These are phyloP conservation scores for Lophiotrema nucula DNA, from an alignment of 495 filamentous ascomycete species.

Conservation along the genomic window DNA sequence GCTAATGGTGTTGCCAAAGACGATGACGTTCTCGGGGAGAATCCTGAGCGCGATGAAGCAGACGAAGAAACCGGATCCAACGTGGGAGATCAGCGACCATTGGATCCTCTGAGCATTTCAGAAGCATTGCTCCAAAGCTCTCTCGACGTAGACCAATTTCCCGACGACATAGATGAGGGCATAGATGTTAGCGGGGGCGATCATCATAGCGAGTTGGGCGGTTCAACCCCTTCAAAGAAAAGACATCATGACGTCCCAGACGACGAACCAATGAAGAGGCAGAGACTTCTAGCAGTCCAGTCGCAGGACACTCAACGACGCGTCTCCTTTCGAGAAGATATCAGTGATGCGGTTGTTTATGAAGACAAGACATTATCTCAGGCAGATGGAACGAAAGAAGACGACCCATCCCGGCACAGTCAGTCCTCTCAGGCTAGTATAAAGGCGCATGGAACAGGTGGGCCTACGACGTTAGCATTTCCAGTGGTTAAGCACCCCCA, in stretches of 20 bases:
- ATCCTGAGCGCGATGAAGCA: constrained; percentile 4
- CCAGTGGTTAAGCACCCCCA: constrained; percentile 78
- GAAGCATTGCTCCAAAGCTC: constrained; percentile 9
- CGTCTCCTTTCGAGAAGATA: constrained; percentile 24
- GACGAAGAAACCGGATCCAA: background rate
- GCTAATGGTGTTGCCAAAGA: constrained; percentile 10
- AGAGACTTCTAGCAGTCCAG: background rate
- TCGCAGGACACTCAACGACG: background rate
- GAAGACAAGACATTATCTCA: too few relatives aligned
- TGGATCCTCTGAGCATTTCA: constrained; percentile 26
- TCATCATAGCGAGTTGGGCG: background rate
- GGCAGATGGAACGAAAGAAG: too few relatives aligned
- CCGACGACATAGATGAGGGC: background rate
- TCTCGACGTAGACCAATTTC: background rate
- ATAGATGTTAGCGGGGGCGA: background rate
- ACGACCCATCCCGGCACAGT: constrained; percentile 11
- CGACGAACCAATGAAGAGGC: constrained; percentile 3
- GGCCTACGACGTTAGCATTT: constrained; percentile 55
- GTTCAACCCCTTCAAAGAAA: constrained; percentile 4
- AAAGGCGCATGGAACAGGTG: constrained; percentile 35
- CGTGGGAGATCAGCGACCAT: constrained; percentile 3
- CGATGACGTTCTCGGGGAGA: background rate
- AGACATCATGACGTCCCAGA: background rate
- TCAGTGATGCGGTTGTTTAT: too few relatives aligned
- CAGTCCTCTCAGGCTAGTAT: constrained; percentile 38